Percentiles rank a stretch among this genome's conserved stretches.
phyloP scores from a whole-genome alignment of 495 filamentous ascomycete species.

The Immersiella caudata region DNA sequence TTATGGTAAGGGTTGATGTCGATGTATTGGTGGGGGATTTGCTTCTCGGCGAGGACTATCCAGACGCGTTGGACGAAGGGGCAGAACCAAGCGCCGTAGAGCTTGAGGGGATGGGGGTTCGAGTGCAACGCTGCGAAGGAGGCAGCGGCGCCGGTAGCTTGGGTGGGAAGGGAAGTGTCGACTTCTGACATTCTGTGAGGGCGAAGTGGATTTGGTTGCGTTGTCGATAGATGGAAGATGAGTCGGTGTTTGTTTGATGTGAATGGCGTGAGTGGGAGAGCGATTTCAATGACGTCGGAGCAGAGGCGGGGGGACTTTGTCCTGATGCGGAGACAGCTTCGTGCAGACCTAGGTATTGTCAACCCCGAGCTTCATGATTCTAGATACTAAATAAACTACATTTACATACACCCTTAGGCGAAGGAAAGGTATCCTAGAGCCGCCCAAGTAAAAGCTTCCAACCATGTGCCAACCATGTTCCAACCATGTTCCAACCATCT shows the following conservation, averaged over 20 bases:
- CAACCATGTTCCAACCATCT: neutral
- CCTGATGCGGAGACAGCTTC: neutral
- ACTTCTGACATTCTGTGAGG: slow-evolving; percentile 21
- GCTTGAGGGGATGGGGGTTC: slow-evolving; percentile 43
- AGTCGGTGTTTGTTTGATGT: neutral
- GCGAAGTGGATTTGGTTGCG: too few relatives aligned
- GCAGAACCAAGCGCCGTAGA: slow-evolving; percentile 57
- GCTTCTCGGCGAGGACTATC: slow-evolving; percentile 69
- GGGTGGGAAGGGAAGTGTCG: slow-evolving; percentile 25
- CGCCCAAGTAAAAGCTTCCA: neutral
- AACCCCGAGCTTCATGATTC: neutral
- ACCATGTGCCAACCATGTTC: neutral
- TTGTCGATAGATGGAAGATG: neutral
- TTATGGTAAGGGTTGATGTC: slow-evolving; percentile 76
- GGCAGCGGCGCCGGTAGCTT: slow-evolving; percentile 39
- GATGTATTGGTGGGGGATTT: slow-evolving; percentile 72
- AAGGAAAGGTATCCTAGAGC: neutral
- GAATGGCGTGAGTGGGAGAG: neutral
- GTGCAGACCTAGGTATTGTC: neutral
- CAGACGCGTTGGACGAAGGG: slow-evolving; percentile 67
- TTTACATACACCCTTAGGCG: neutral
- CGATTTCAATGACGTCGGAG: neutral
- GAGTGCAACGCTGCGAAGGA: slow-evolving; percentile 39
- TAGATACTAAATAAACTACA: neutral
- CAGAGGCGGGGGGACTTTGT: neutral